These are phyloP conservation scores for Baudoinia panamericana DNA, from an alignment of 495 filamentous ascomycete genomes.

Conservation along the genomic window DNA sequence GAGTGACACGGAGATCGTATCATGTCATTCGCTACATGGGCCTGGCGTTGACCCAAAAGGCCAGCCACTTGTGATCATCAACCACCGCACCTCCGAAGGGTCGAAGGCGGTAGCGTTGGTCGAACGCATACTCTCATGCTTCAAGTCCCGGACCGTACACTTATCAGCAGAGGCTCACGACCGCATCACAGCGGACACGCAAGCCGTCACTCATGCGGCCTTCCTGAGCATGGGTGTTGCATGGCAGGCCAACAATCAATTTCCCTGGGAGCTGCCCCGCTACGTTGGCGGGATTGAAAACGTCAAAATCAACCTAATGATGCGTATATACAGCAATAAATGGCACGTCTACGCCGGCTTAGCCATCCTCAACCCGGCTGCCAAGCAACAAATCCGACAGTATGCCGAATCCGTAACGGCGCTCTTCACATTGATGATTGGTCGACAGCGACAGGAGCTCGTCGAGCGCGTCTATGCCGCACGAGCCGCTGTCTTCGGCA, in stretches of 20 bases:
- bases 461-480: constrained; percentile 63
- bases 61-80: constrained; percentile 84
- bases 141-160: constrained; percentile 69
- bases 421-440: constrained; percentile 90
- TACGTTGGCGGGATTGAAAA: constrained; percentile 97
- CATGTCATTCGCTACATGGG: constrained; percentile 92
- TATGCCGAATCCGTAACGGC: constrained; percentile 89
- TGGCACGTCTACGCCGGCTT: constrained; percentile 99
- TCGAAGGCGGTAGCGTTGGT: constrained; percentile 71
- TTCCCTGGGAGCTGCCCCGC: constrained; percentile 86
- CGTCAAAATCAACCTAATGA: constrained; percentile 94
- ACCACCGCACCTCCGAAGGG: constrained; percentile 70
- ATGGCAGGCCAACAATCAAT: constrained; percentile 84
- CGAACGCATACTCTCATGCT: constrained; percentile 63
- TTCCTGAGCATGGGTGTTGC: constrained; percentile 96
- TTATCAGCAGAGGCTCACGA: constrained; percentile 81
- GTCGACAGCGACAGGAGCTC: constrained; percentile 68
- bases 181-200: constrained; percentile 93
- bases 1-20: constrained; percentile 79
- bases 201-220: constrained; percentile 93
- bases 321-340: constrained; percentile 95
- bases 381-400: constrained; percentile 81
- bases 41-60: constrained; percentile 64
- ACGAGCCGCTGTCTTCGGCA: constrained; percentile 63
- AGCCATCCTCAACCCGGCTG: constrained; percentile 87